Base-by-base conservation (phyloP, 139 green algal genomes). In the Astrephomene gubernaculifera region DNA sequence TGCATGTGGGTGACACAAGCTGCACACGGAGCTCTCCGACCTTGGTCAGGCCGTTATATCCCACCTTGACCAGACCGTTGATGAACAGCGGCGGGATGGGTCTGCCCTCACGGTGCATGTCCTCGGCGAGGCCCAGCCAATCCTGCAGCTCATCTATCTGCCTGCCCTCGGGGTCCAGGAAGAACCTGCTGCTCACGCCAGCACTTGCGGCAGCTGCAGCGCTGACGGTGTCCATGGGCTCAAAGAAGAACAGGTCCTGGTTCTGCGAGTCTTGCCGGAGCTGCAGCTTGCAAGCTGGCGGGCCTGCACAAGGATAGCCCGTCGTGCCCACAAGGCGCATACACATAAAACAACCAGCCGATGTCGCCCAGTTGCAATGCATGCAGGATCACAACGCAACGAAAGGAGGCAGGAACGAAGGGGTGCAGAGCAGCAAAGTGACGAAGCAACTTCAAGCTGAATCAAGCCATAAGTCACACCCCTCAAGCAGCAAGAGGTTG, bases 241-340 rank as follows among this genome's bases (percentile, higher is more conserved):
- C 35, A 39, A 81, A 68, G 72, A 81, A 52, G 72, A 53, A 68
- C 49, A 81, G 35, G 72, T 68, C 72, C 33, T 31, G 5, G 72
- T 68, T 67, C 49, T 53, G 25, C 52, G 14, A 8, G 72, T 52
- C 72, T 52, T 33, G 72, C 49, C 52, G 49, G 12, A 81, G 72
- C 49, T 31, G 72, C 72, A 81, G 52, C 72, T 52, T 81, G 72
- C 29, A 38, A 68, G 35, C 72, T 52, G 52, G 39, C 44, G 31
- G 71, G 45, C 71, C 71, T 79, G 71, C 45, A 79, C 71, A 65
- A n/a, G n/a, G n/a, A n/a, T n/a, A n/a, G n/a, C n/a, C n/a, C n/a
- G n/a, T n/a, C n/a, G n/a, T n/a, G n/a, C n/a, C n/a, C n/a, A n/a
- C n/a, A n/a, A n/a, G n/a, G n/a, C n/a, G n/a, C n/a, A n/a, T n/a